Evolutionary conservation across 139 green algal genomes (phyloP), one percentile per base, ranked within the genome.

Genomic region (Pseudopediastrum boryanum): DNA sequence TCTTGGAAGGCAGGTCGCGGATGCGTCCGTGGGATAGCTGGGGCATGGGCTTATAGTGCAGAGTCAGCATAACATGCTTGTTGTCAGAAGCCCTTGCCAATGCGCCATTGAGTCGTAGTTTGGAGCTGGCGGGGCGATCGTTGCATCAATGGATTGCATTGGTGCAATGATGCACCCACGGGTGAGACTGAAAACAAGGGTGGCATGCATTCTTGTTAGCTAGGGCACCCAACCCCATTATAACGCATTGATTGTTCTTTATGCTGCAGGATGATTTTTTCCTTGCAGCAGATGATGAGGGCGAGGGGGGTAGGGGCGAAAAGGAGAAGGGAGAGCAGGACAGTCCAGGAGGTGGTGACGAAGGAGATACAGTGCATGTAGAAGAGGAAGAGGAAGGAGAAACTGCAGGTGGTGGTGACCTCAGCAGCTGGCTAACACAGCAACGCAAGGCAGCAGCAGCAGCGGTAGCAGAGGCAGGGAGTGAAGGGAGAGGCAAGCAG

Each of bases 291-390:
- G 13, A 27, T 27, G 54, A 27, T 27, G 54, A 64, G 9, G 13
- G 13, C 13, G 54, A 27, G n/a, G 7, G 13, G 19, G 44, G 5
- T 70, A 38, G 29, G 16, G 13, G 29, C 29, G 62, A 70, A 4
- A 19, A 29, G 4, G 62, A 42, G 59, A 35, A 70, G 62, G 2
- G n/a, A 70, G 23, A 9, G 35, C 16, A 29, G 29, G 10, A 25
- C 33, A 33, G 51, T 54, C 29, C 51, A 77, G 38, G n/a, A n/a
- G n/a, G 50, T 3, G 2, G 44, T 52, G 16, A 38, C 51, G 33
- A 52, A 77, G 51, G 66, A 68, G 25, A 54, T 36, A 4, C 38
- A 25, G 16, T 77, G 70, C 51, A 21, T 77, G 36, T 36, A 77
- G 19, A 25, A 48, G 50, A 51, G 66, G 35, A 36, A 52, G 8